Evolutionary conservation across 2,329 filamentous ascomycete genomes (phyloP).

Genomic region (Stagonosporopsis chrysanthemi): DNA sequence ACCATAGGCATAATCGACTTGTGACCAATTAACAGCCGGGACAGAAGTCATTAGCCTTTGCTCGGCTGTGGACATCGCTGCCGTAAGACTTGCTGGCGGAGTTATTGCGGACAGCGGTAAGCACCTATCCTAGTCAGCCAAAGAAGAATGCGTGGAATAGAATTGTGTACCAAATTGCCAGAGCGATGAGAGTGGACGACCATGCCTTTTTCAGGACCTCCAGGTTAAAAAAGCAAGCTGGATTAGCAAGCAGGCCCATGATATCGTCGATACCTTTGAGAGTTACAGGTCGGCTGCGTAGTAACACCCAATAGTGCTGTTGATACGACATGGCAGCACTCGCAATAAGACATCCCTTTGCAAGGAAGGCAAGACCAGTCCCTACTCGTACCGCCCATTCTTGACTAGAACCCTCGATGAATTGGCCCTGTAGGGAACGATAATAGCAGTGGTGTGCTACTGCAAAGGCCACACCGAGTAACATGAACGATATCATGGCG

Average conservation of each 20-base stretch:
- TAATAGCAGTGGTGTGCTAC: conserved; percentile 11
- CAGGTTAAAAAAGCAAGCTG: conserved; percentile 9
- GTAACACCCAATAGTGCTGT: conserved; percentile 9
- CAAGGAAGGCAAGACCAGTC: conserved; percentile 12
- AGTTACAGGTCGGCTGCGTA: conserved; percentile 6
- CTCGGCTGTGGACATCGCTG: neutral
- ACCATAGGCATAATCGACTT: neutral
- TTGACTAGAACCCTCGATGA: neutral
- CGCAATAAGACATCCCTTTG: conserved; percentile 11
- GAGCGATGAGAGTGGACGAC: conserved; percentile 4
- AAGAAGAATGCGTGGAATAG: neutral
- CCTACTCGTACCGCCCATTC: conserved; percentile 12
- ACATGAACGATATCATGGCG: conserved; percentile 6
- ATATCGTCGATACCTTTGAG: conserved; percentile 7
- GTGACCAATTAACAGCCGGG: neutral
- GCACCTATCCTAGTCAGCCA: neutral
- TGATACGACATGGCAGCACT: conserved; percentile 13
- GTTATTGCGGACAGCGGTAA: neutral
- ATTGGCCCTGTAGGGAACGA: neutral
- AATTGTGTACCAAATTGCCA: conserved; percentile 1
- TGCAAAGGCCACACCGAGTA: conserved; percentile 9
- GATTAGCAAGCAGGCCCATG: conserved; percentile 8
- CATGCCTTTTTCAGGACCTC: conserved; percentile 6
- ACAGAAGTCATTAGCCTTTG: neutral
- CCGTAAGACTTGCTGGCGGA: neutral